phyloP scores from a whole-genome alignment of 768 basidiomycete genomes.

The Boletus huronensis region DNA sequence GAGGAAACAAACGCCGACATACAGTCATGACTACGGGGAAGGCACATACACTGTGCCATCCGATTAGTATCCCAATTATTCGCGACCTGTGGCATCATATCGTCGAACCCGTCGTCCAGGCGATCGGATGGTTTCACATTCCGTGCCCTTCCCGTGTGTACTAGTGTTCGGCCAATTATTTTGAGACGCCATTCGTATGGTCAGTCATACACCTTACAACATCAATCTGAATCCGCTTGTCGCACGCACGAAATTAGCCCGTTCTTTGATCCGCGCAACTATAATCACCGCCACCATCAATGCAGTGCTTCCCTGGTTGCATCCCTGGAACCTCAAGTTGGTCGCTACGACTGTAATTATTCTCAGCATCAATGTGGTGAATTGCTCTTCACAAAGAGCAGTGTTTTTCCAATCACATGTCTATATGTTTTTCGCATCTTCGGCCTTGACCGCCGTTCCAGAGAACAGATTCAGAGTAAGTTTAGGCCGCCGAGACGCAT shows the following conservation, averaged over 20 bases:
- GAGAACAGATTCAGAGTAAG: neutral
- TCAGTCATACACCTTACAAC: neutral
- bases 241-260: neutral
- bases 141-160: too few relatives aligned
- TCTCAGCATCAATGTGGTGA: too few relatives aligned
- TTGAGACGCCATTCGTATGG: neutral
- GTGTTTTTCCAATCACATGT: neutral
- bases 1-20: too few relatives aligned
- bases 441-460: neutral
- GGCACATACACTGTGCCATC: too few relatives aligned
- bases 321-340: too few relatives aligned
- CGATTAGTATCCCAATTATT: neutral
- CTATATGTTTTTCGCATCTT: neutral
- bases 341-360: too few relatives aligned
- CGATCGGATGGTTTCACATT: neutral
- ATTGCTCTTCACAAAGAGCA: too few relatives aligned
- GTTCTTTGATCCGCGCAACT: neutral
- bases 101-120: neutral
- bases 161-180: too few relatives aligned
- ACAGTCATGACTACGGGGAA: too few relatives aligned
- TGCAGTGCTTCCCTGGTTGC: neutral
- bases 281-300: neutral
- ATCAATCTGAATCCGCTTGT: neutral
- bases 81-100: neutral
- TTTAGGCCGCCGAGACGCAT: neutral